Evolutionary conservation across 768 basidiomycete genomes (phyloP).

Genomic region (Solioccasus polychromus): DNA sequence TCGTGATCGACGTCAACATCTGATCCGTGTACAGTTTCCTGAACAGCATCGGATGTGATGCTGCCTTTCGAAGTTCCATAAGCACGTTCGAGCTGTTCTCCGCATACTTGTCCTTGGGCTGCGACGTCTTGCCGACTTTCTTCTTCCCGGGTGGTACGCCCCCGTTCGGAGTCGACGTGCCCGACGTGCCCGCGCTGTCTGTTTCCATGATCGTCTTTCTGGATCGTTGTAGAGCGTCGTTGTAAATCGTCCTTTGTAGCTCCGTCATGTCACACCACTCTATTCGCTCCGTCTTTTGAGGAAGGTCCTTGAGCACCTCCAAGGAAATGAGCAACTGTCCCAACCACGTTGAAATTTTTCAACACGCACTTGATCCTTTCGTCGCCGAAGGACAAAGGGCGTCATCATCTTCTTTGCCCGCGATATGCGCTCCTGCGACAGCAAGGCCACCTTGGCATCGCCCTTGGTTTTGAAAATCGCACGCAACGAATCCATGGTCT

Average conservation of each 20-base stretch:
- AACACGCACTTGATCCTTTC: constrained; percentile 83
- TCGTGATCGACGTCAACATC: constrained; percentile 69
- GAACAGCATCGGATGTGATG: constrained; percentile 96
- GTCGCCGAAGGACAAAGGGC: constrained; percentile 93
- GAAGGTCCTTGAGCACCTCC: constrained; percentile 89
- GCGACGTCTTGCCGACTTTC: constrained; percentile 35
- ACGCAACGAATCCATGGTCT: constrained; percentile 72
- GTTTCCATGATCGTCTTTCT: constrained; percentile 60
- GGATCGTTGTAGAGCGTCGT: constrained; percentile 80
- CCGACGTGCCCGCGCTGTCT: constrained; percentile 27
- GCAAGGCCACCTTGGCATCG: constrained; percentile 82
- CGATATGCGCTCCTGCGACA: constrained; percentile 90
- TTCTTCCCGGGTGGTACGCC: constrained; percentile 29
- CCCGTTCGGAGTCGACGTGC: constrained; percentile 28
- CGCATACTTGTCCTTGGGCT: constrained; percentile 64
- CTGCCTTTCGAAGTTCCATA: constrained; percentile 96
- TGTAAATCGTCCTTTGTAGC: constrained; percentile 80
- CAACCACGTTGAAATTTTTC: not conserved
- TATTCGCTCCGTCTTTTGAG: constrained; percentile 88
- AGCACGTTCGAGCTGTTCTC: constrained; percentile 91
- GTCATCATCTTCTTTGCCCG: constrained; percentile 99
- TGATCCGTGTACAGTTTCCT: constrained; percentile 79
- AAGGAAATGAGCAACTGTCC: not conserved
- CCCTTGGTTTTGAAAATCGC: constrained; percentile 97
- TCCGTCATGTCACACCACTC: constrained; percentile 94